phyloP scores from a whole-genome alignment of 2,329 filamentous ascomycete genomes.

The Hysterium pulicare region DNA sequence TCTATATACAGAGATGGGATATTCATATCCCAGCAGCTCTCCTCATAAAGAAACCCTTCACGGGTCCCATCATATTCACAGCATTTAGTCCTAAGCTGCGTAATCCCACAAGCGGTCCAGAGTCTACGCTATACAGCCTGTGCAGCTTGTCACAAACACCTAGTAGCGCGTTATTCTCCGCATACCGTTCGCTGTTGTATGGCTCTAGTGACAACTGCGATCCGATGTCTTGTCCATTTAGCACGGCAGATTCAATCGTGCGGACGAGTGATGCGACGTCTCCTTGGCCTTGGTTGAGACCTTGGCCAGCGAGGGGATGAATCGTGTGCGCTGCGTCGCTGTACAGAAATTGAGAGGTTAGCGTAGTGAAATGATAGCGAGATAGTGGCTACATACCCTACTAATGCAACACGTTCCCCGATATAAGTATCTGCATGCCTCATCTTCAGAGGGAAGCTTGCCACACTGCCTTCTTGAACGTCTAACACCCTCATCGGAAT shows the following conservation, averaged over 20 bases:
- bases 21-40: constrained; percentile 46
- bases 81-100: constrained; percentile 72
- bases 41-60: constrained; percentile 87
- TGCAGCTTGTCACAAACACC: constrained; percentile 87
- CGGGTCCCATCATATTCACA: constrained; percentile 68
- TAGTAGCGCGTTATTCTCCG: constrained; percentile 72
- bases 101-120: constrained; percentile 74
- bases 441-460: constrained; percentile 87
- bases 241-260: constrained; percentile 71
- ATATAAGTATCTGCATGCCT: constrained; percentile 94
- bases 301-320: constrained; percentile 91
- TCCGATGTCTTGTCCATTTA: constrained; percentile 85
- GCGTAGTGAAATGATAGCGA: not conserved
- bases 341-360: not conserved
- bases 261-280: constrained; percentile 77
- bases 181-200: constrained; percentile 79
- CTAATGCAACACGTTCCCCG: constrained; percentile 81
- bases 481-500: constrained; percentile 65
- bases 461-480: constrained; percentile 75
- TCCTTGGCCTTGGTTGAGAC: constrained; percentile 87
- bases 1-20: no score
- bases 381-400: constrained; percentile 53
- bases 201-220: constrained; percentile 71
- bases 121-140: constrained; percentile 80
- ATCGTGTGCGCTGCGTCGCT: constrained; percentile 87